phyloP scores from a whole-genome alignment of 2,329 filamentous ascomycete genomes.

The Fusarium caatingaense region DNA sequence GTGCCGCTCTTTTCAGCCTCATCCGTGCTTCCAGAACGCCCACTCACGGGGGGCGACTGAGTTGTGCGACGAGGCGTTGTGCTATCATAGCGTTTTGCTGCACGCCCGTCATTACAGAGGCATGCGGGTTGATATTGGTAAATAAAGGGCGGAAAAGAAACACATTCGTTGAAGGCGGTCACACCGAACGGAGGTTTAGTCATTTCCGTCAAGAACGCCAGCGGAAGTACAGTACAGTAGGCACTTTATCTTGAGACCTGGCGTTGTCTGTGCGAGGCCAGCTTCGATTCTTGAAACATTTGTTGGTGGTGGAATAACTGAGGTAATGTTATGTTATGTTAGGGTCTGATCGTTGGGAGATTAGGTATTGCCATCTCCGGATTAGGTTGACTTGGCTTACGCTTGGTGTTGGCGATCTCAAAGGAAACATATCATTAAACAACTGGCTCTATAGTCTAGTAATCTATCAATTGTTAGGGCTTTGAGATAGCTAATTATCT shows the following conservation, averaged over 20 bases:
- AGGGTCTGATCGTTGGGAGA: slow-evolving; percentile 24
- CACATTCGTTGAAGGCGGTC: slow-evolving; percentile 15
- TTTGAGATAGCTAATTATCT: not conserved
- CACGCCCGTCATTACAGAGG: slow-evolving; percentile 12
- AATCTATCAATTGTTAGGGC: not conserved
- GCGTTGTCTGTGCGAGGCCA: slow-evolving; percentile 24
- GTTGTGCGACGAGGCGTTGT: slow-evolving; percentile 7
- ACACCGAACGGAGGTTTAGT: slow-evolving; percentile 24
- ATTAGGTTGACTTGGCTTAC: slow-evolving; percentile 9
- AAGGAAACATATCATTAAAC: slow-evolving; percentile 22
- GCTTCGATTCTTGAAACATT: slow-evolving; percentile 13
- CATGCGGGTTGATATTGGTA: not conserved
- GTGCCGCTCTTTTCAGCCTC: slow-evolving; percentile 22
- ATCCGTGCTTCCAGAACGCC: slow-evolving; percentile 31
- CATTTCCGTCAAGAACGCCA: slow-evolving; percentile 31
- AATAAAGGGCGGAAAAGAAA: not conserved
- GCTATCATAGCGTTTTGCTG: not conserved
- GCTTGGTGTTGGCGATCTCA: not conserved
- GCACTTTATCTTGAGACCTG: slow-evolving; percentile 4
- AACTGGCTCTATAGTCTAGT: slow-evolving; percentile 24
- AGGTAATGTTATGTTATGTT: slow-evolving; percentile 13
- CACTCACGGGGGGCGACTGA: slow-evolving; percentile 1
- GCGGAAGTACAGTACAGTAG: not conserved
- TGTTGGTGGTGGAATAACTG: slow-evolving; percentile 11
- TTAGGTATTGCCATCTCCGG: slow-evolving; percentile 20